Evolutionary conservation across 1,284 basidiomycete genomes (phyloP), one percentile per base, ranked within the genome.

Genomic region (Puccinia triticina): DNA sequence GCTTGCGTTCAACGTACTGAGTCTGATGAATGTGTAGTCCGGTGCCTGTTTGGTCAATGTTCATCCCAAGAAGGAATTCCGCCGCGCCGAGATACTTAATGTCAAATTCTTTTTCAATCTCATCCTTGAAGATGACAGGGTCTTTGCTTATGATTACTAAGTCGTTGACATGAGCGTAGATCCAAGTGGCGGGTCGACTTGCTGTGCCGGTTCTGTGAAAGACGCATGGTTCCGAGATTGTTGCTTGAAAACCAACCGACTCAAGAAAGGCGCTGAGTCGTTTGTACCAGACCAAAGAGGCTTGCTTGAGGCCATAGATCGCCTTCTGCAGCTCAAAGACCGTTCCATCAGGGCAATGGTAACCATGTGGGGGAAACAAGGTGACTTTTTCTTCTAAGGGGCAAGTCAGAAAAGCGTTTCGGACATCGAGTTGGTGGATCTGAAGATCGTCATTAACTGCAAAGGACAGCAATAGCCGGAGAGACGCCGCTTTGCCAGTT

Each of bases 341-440:
- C 11, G 40, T 40, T 11, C 40, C 29, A 1, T 37, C 64, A 2
- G 23, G 23, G 10, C 16, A 5, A 1, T 16, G 4, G 69, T 72
- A 72, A 4, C 69, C 69, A n/a, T 40, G 43, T 2, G 69, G 69
- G 50, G 69, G 69, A 10, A 50, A 14, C 43, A 50, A 3, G 26
- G 4, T 26, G 8, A 72, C 69, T 10, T 57, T 11, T 37, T 75
- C 73, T 5, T 55, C 50, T 2, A 75, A 53, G 1, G n/a, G 10
- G 18, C 29, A 55, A 3, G 50, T 75, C 16, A 75, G 53, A 32
- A 75, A 75, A 12, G 73, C 73, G 18, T 29, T 57, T 26, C 26
- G 32, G 2, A 75, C 48, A 11, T 75, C 73, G 3, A 75, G 50
- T 37, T 75, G 73, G 23, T 75, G 73, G 53, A 75, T 57, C 21